Percentiles rank a stretch among this genome's conserved stretches.
These are phyloP conservation scores for Solanum etuberosum DNA, from an alignment of 257 asterid genomes.

Conservation along the genomic window DNA sequence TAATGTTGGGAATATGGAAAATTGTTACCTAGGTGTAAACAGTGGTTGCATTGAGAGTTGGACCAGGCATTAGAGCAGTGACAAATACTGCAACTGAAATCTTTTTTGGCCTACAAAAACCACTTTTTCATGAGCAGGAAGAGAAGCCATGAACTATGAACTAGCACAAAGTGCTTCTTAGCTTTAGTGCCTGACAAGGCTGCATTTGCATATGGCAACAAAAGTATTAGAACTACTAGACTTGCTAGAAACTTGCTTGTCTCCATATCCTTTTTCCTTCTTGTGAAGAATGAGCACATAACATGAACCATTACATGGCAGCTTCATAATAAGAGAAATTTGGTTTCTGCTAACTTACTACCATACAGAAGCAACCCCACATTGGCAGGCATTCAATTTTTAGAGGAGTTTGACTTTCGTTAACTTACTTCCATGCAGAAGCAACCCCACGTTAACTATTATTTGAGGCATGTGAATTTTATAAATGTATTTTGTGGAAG, in stretches of 20 bases:
- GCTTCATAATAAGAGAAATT: neutral
- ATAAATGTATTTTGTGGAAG: no score
- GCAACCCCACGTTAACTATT: no score
- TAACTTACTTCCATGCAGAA: no score
- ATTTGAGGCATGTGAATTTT: no score
- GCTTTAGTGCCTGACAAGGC: neutral
- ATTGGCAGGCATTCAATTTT: no score
- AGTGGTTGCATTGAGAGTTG: neutral
- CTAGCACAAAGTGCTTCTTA: conserved; percentile 18
- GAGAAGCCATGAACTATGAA: conserved; percentile 24
- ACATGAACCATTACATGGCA: neutral
- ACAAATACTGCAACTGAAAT: neutral
- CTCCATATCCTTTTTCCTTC: neutral
- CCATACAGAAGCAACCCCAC: neutral
- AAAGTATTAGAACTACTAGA: neutral
- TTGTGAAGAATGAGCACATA: neutral
- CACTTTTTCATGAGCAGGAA: conserved; percentile 10
- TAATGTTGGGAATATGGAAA: neutral
- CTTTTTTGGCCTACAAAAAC: conserved; percentile 5
- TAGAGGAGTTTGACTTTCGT: no score
- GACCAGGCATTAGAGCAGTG: neutral
- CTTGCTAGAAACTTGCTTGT: neutral
- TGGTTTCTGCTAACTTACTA: neutral
- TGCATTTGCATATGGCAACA: neutral
- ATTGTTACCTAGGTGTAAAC: conserved; percentile 2